Conservation (phyloP, 768 basidiomycete genomes). For the Hortiboletus flavorubellus region DNA sequence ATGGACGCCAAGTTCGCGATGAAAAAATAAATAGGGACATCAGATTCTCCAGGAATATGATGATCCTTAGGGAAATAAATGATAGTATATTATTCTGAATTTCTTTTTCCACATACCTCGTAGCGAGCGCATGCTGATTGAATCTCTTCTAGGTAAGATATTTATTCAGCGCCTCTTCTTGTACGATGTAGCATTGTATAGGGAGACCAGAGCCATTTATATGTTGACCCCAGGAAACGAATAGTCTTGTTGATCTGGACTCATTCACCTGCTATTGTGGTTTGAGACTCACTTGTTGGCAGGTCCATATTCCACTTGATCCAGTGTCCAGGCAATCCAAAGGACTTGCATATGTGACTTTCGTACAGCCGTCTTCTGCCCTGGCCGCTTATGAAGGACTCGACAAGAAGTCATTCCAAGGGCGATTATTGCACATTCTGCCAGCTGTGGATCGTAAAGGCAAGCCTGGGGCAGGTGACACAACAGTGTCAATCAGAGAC, state of each 20-base stretch:
- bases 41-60: slow-evolving; percentile 40
- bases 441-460: slow-evolving; percentile 72
- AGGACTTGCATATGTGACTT: slow-evolving; percentile 63
- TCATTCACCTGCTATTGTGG: background rate
- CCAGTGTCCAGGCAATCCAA: slow-evolving; percentile 44
- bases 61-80: slow-evolving; percentile 45
- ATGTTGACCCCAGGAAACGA: slow-evolving; percentile 47
- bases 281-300: slow-evolving; percentile 3
- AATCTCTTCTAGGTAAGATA: slow-evolving; percentile 12
- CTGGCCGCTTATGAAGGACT: slow-evolving; percentile 72
- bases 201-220: slow-evolving; percentile 56
- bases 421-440: slow-evolving; percentile 86
- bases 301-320: slow-evolving; percentile 61
- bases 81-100: slow-evolving; percentile 47
- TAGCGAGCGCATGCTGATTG: slow-evolving; percentile 1
- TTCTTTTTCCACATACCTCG: background rate
- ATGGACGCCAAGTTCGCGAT: slow-evolving; percentile 27
- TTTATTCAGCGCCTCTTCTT: background rate
- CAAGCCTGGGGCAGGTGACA: slow-evolving; percentile 38
- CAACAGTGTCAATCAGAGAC: slow-evolving; percentile 57
- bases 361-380: slow-evolving; percentile 43
- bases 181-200: slow-evolving; percentile 21
- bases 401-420: slow-evolving; percentile 86
- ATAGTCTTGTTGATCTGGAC: slow-evolving; percentile 53
- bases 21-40: slow-evolving; percentile 48